Conservation (phyloP, 208 protist genomes). For the Wallacemonas sp. region DNA sequence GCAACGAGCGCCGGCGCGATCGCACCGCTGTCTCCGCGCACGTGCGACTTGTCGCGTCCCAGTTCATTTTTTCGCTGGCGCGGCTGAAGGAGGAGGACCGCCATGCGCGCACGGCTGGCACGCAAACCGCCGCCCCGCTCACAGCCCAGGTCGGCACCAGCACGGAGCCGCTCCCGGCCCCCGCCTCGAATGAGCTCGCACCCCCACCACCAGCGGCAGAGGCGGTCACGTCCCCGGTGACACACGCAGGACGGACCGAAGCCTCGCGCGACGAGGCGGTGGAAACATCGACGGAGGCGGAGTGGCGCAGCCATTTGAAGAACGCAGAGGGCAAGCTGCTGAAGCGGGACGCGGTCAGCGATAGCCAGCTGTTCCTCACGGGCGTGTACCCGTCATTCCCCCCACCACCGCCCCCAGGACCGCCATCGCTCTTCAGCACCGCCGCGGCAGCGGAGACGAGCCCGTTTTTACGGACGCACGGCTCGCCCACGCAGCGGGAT, state of each 20-base stretch:
- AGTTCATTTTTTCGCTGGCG: slow-evolving; percentile 44
- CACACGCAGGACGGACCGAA: slow-evolving; percentile 3
- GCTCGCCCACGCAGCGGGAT: neutral
- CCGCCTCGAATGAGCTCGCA: neutral
- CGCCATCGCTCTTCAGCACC: too few relatives aligned
- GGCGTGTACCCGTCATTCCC: too few relatives aligned
- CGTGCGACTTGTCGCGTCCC: slow-evolving; percentile 31
- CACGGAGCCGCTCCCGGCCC: slow-evolving; percentile 16
- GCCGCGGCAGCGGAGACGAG: too few relatives aligned
- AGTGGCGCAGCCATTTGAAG: slow-evolving; percentile 47
- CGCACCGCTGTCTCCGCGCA: slow-evolving; percentile 45
- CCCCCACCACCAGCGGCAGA: neutral
- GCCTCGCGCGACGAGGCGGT: slow-evolving; percentile 1
- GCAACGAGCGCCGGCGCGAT: slow-evolving; percentile 43
- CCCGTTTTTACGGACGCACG: too few relatives aligned
- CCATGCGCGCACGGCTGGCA: slow-evolving; percentile 27
- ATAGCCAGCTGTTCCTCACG: neutral
- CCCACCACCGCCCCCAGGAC: too few relatives aligned
- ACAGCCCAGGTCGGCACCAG: slow-evolving; percentile 32
- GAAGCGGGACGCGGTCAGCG: slow-evolving; percentile 9
- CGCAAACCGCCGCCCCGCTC: slow-evolving; percentile 38
- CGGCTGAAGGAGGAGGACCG: slow-evolving; percentile 20
- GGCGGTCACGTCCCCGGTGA: neutral
- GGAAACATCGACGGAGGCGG: slow-evolving; percentile 12
- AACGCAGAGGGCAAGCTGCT: slow-evolving; percentile 56